A percentile compares a stretch with the other conserved stretches of the same genome.
phyloP scores from a whole-genome alignment of 306 rosid species.

The Trifolium fragiferum region DNA sequence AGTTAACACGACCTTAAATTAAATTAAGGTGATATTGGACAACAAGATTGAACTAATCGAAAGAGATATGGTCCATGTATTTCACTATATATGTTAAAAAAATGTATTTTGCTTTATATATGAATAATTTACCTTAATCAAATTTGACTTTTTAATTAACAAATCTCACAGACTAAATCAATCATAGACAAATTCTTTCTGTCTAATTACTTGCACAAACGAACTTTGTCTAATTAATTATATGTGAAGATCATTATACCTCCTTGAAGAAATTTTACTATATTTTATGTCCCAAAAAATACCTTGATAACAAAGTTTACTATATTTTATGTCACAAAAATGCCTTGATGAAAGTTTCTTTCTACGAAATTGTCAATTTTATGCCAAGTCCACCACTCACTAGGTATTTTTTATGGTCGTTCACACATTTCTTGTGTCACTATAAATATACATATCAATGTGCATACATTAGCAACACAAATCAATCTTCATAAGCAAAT shows the following conservation, averaged over 20 bases:
- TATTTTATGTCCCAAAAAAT: not conserved
- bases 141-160: not conserved
- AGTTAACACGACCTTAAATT: too few species aligned
- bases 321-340: not conserved
- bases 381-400: constrained; percentile 29
- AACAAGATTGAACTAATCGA: not conserved
- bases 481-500: not conserved
- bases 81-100: not conserved
- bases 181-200: constrained; percentile 19
- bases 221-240: not conserved
- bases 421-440: not conserved
- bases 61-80: not conserved
- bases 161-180: constrained; percentile 35
- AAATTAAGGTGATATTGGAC: not conserved
- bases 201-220: not conserved
- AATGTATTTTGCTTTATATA: not conserved
- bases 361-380: constrained; percentile 25
- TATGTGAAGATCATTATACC: not conserved
- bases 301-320: constrained; percentile 8
- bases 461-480: not conserved
- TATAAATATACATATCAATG: constrained; percentile 35
- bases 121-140: not conserved
- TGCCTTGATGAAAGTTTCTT: constrained; percentile 34
- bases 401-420: not conserved
- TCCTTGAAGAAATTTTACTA: constrained; percentile 10